Conservation (phyloP, 2,329 filamentous ascomycete genomes). For the Laburnicola sp. region DNA sequence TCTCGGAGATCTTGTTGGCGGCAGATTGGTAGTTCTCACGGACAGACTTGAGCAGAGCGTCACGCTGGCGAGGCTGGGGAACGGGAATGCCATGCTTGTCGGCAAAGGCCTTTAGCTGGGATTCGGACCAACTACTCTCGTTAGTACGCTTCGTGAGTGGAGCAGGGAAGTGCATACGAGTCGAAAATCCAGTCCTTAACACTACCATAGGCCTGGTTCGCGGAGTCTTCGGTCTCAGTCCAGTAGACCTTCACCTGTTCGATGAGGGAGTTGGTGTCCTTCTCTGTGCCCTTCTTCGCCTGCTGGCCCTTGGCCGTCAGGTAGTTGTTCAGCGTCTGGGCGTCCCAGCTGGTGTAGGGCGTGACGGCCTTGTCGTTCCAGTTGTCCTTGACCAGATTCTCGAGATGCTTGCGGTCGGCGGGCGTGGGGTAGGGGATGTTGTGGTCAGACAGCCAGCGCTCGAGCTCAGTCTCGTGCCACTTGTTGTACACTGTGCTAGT, state of each 20-base stretch:
- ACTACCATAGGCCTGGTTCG: slow-evolving; percentile 69
- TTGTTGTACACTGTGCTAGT: slow-evolving; percentile 82
- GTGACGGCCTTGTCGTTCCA: slow-evolving; percentile 78
- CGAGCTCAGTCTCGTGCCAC: slow-evolving; percentile 97
- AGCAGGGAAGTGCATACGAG: slow-evolving; percentile 51
- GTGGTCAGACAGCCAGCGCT: slow-evolving; percentile 94
- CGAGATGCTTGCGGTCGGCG: slow-evolving; percentile 91
- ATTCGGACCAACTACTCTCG: slow-evolving; percentile 77
- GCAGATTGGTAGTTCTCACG: slow-evolving; percentile 79
- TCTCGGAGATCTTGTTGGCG: slow-evolving; percentile 76
- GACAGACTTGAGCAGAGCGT: slow-evolving; percentile 74
- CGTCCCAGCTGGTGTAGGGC: slow-evolving; percentile 78
- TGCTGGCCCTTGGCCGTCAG: slow-evolving; percentile 72
- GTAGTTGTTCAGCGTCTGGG: slow-evolving; percentile 67
- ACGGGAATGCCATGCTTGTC: slow-evolving; percentile 86
- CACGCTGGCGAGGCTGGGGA: slow-evolving; percentile 83
- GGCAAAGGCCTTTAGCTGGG: slow-evolving; percentile 88
- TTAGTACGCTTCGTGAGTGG: slow-evolving; percentile 39
- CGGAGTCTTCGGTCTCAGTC: slow-evolving; percentile 78
- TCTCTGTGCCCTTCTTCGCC: slow-evolving; percentile 65
- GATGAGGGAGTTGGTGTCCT: slow-evolving; percentile 70
- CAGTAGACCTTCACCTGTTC: slow-evolving; percentile 71
- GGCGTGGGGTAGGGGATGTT: slow-evolving; percentile 87
- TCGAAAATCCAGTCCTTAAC: slow-evolving; percentile 93
- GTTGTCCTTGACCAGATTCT: slow-evolving; percentile 83